A percentile compares a stretch with the other conserved stretches of the same genome.
Conservation (phyloP, 495 filamentous ascomycete genomes). For the Aspergillus hancockii region DNA sequence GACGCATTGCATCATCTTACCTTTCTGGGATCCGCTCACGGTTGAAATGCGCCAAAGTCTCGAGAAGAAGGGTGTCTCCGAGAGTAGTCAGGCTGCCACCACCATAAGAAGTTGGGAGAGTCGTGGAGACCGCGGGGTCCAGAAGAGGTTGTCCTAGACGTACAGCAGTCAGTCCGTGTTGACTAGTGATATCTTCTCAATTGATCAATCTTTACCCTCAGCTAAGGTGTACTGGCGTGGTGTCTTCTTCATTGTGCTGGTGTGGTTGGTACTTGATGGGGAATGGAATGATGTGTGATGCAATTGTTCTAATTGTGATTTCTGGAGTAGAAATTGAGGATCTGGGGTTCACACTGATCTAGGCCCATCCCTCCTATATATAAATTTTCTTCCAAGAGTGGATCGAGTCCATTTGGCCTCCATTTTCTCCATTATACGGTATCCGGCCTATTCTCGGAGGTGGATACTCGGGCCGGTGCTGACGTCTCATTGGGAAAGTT, state of each 20-base stretch:
- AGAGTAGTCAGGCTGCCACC: slow-evolving; percentile 29
- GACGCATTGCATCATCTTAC: slow-evolving; percentile 19
- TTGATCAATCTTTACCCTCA: slow-evolving; percentile 14
- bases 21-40: slow-evolving; percentile 53
- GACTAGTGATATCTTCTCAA: background rate
- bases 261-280: background rate
- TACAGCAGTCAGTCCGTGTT: slow-evolving; percentile 8
- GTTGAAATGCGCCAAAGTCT: slow-evolving; percentile 55
- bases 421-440: background rate
- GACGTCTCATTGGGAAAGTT: background rate
- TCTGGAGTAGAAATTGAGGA: background rate
- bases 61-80: slow-evolving; percentile 31
- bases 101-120: slow-evolving; percentile 28
- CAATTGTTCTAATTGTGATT: background rate
- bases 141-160: slow-evolving; percentile 27
- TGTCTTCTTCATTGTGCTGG: slow-evolving; percentile 7
- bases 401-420: background rate
- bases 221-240: slow-evolving; percentile 14
- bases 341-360: background rate
- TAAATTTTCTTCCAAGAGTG: background rate
- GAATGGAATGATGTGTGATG: background rate
- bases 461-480: slow-evolving; percentile 2
- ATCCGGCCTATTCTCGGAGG: background rate
- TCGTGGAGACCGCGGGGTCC: slow-evolving; percentile 29
- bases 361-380: background rate